Conservation (phyloP, 441 rosid genomes). For the Aleurites moluccanus region DNA sequence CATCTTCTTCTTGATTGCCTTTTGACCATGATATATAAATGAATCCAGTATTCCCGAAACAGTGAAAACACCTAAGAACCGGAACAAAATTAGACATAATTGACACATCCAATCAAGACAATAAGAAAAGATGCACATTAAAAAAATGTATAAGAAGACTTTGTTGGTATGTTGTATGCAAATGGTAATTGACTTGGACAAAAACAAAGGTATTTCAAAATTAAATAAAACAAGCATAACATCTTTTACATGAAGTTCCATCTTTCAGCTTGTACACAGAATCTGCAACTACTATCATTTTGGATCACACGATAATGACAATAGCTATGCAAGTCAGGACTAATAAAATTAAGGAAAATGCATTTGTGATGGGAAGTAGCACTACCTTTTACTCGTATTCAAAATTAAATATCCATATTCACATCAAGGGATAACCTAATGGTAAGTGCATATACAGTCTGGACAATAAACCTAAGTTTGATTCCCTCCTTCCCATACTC, state of each 20-base stretch:
- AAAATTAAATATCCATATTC: not conserved
- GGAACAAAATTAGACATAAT: not conserved
- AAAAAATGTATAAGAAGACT: not conserved
- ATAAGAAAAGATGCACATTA: not conserved
- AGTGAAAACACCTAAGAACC: constrained; percentile 73
- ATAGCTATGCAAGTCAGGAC: not conserved
- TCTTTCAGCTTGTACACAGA: not conserved
- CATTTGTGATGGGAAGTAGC: not conserved
- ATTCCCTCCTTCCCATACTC: too few relatives aligned
- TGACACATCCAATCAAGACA: constrained; percentile 4
- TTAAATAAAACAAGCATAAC: not conserved
- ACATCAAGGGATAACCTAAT: too few relatives aligned
- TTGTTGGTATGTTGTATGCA: not conserved
- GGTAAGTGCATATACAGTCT: too few relatives aligned
- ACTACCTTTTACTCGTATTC: not conserved
- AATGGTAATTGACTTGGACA: not conserved
- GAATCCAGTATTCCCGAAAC: constrained; percentile 94
- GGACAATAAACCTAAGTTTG: too few relatives aligned
- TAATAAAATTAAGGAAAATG: not conserved
- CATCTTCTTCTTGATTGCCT: constrained; percentile 92
- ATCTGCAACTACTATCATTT: not conserved
- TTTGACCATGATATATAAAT: constrained; percentile 89
- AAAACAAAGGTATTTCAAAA: not conserved
- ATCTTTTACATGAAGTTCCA: not conserved
- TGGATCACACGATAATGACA: not conserved